Evolutionary conservation across 768 basidiomycete species (phyloP), one percentile per base, ranked within the genome.

Genomic region (Trametes cinnabarina): DNA sequence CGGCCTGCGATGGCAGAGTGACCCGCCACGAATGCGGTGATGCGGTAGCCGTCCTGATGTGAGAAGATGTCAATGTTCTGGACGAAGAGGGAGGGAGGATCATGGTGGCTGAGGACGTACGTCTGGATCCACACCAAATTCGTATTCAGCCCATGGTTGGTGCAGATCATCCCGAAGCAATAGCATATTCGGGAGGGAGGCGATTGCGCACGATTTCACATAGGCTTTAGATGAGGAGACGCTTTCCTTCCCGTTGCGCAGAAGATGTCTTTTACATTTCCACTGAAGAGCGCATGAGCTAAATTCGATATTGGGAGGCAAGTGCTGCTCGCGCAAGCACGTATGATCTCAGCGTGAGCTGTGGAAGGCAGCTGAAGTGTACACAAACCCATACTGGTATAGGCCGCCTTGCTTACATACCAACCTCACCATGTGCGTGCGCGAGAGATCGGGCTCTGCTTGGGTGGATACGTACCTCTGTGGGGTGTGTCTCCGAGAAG

Each of bases 11-110:
- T 63, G 60, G 68, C 65, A 34, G 48, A 65, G 37, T 64, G 60
- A 3, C 69, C 70, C 35, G 65, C 59, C 26, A 63, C 65, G 61
- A 73, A 73, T 19, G 66, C 65, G 15, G 68, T 69, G 44, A 73
- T 65, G 15, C 63, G 62, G 44, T 73, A 69, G 51, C 66, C 65
- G 51, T 71, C 62, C 72, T 74, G 54, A 32, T 34, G 39, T 9
- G 8, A 8, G 25, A 17, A 44, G 20, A 23, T 23, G 22, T 22
- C 11, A 44, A 25, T 10, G 8, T 20, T 43, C 19, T 19, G 41
- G 19, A 10, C 8, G n/a, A 20, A 22, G 19, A 23, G 20, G 19
- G 20, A 19, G 41, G n/a, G 7, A 25, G 7, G n/a, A n/a, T n/a
- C n/a, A n/a, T n/a, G n/a, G n/a, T n/a, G n/a, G n/a, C n/a, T n/a